Conservation (phyloP, 148 eudicot genomes). For the Vaccinium vitisidaea region DNA sequence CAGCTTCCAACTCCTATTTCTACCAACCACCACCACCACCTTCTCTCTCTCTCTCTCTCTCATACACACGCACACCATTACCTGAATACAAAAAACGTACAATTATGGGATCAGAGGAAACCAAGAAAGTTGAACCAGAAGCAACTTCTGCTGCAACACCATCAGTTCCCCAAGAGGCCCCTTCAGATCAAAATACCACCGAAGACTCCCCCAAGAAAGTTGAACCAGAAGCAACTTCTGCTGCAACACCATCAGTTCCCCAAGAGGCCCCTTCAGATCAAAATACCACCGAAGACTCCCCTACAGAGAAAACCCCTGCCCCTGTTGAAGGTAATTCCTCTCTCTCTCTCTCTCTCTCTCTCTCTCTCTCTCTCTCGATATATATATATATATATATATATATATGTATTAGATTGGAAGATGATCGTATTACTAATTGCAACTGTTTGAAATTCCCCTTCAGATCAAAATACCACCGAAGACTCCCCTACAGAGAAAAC, state of each 20-base stretch:
- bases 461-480: neutral
- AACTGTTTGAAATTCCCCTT: too few species aligned
- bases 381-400: too few species aligned
- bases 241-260: neutral
- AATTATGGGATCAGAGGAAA: neutral
- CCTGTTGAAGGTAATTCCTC: conserved; percentile 14
- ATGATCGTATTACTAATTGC: too few species aligned
- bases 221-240: neutral
- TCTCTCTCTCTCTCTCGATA: too few species aligned
- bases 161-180: neutral
- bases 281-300: neutral
- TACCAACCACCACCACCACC: conserved; percentile 8
- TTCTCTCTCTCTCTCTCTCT: neutral
- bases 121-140: conserved; percentile 13
- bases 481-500: neutral
- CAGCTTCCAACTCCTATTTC: conserved; percentile 13
- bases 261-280: neutral
- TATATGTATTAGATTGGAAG: too few species aligned
- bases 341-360: neutral
- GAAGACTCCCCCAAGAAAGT: neutral
- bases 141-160: neutral
- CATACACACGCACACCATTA: too few species aligned
- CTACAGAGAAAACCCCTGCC: neutral
- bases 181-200: neutral
- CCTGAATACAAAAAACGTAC: neutral